These are phyloP conservation scores for Trametes cubensis DNA, from an alignment of 768 basidiomycete species.

Conservation along the genomic window DNA sequence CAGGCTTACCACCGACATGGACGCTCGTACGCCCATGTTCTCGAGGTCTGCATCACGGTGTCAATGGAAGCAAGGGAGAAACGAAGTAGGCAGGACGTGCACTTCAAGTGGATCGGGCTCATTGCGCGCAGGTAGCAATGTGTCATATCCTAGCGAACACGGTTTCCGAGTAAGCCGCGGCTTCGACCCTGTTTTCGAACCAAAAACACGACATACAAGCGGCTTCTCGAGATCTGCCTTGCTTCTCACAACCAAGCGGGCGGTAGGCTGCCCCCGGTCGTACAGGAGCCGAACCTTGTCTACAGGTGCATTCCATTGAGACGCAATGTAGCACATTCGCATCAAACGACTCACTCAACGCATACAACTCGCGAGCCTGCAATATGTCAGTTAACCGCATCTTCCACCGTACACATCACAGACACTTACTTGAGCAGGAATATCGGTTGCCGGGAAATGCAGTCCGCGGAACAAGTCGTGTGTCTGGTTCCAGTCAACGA, in stretches of 20 bases:
- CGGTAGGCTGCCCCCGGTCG: conserved; percentile 70
- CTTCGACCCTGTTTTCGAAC: neutral
- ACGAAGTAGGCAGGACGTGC: conserved; percentile 39
- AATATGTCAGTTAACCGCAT: neutral
- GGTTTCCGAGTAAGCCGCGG: neutral
- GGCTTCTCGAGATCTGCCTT: conserved; percentile 68
- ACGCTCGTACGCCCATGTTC: conserved; percentile 83
- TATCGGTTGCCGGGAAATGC: conserved; percentile 72
- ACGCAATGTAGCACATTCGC: neutral
- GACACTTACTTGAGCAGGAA: conserved; percentile 61
- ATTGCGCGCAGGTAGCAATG: conserved; percentile 85
- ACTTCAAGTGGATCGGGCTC: conserved; percentile 85
- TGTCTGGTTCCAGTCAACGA: conserved; percentile 76
- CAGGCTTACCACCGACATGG: conserved; percentile 76
- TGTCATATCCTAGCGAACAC: conserved; percentile 65
- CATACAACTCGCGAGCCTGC: conserved; percentile 68
- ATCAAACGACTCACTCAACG: conserved; percentile 51
- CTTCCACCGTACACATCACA: neutral
- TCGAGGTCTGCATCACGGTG: conserved; percentile 52
- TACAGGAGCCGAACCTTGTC: conserved; percentile 81
- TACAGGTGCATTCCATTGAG: conserved; percentile 28
- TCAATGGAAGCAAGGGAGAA: conserved; percentile 9
- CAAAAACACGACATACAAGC: conserved; percentile 47
- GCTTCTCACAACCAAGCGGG: conserved; percentile 66
- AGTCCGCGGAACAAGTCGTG: conserved; percentile 73